Conservation (phyloP, 345 rosid species). For the Ricinus communis region DNA sequence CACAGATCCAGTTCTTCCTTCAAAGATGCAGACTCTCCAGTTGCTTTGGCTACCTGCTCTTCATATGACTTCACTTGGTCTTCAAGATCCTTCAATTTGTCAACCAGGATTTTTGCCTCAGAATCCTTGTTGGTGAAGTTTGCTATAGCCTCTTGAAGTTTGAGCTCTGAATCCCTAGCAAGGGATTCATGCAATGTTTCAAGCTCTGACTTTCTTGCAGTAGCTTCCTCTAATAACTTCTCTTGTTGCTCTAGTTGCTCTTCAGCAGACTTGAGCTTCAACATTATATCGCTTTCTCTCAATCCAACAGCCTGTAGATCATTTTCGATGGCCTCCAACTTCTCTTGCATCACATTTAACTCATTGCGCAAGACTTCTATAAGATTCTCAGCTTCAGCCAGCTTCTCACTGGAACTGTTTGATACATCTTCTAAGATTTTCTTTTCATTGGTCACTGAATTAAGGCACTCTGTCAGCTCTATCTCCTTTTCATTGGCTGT, state of each 20-base stretch:
- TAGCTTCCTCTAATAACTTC: constrained; percentile 54
- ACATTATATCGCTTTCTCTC: constrained; percentile 59
- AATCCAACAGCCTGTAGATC: constrained; percentile 63
- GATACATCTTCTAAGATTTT: constrained; percentile 61
- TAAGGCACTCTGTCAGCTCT: constrained; percentile 55
- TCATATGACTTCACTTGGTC: constrained; percentile 57
- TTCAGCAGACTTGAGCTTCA: constrained; percentile 76
- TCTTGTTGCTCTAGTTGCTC: constrained; percentile 61
- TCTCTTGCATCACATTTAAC: constrained; percentile 55
- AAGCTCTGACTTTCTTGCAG: constrained; percentile 56
- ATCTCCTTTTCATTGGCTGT: constrained; percentile 60
- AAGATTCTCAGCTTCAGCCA: constrained; percentile 69
- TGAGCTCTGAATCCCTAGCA: constrained; percentile 61
- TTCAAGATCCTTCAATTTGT: constrained; percentile 60
- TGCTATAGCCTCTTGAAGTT: constrained; percentile 57
- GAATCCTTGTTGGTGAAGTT: constrained; percentile 65
- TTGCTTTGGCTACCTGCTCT: constrained; percentile 58
- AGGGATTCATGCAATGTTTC: constrained; percentile 56
- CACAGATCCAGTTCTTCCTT: constrained; percentile 69
- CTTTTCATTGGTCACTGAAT: constrained; percentile 60
- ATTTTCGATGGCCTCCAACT: constrained; percentile 59
- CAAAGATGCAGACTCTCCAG: constrained; percentile 52
- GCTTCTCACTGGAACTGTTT: constrained; percentile 45
- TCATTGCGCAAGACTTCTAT: constrained; percentile 69
- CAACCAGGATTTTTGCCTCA: constrained; percentile 65